Evolutionary conservation across 2,329 filamentous ascomycete species (phyloP).

Genomic region (Paracamarosporium sp.): DNA sequence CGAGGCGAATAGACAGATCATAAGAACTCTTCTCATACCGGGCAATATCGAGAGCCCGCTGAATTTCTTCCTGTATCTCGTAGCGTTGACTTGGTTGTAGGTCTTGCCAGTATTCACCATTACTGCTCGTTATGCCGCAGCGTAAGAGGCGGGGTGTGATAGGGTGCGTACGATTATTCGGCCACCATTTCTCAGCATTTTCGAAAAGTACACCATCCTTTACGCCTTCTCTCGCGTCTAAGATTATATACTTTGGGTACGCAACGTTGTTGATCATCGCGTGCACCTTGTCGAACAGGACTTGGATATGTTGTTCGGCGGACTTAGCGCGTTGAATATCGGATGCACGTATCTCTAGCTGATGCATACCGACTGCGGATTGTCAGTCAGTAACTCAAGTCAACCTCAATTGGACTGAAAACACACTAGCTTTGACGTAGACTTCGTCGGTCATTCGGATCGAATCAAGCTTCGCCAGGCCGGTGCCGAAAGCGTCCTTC

Average conservation of each 20-base stretch:
- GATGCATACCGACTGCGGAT: slow-evolving; percentile 5
- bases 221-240: slow-evolving; percentile 33
- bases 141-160: slow-evolving; percentile 30
- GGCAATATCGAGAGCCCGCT: slow-evolving; percentile 26
- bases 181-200: slow-evolving; percentile 35
- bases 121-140: slow-evolving; percentile 23
- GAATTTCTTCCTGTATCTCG: slow-evolving; percentile 25
- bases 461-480: slow-evolving; percentile 33
- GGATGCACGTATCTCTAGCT: slow-evolving; percentile 30
- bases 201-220: slow-evolving; percentile 22
- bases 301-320: slow-evolving; percentile 29
- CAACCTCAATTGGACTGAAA: background rate
- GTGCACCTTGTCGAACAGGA: slow-evolving; percentile 26
- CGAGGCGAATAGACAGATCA: slow-evolving; percentile 35
- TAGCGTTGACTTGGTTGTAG: slow-evolving; percentile 18
- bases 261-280: slow-evolving; percentile 16
- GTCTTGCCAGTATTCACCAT: slow-evolving; percentile 29
- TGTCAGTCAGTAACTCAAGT: slow-evolving; percentile 12
- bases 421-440: slow-evolving; percentile 23
- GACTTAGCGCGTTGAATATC: slow-evolving; percentile 19
- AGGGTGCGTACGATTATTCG: slow-evolving; percentile 13
- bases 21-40: slow-evolving; percentile 31
- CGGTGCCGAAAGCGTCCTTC: slow-evolving; percentile 34
- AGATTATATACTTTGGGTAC: slow-evolving; percentile 24
- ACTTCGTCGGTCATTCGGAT: slow-evolving; percentile 36